Percentiles rank a stretch among this genome's conserved stretches.
These are phyloP conservation scores for Trichoderma atroviride DNA, from an alignment of 2,329 filamentous ascomycete genomes.

Conservation along the genomic window DNA sequence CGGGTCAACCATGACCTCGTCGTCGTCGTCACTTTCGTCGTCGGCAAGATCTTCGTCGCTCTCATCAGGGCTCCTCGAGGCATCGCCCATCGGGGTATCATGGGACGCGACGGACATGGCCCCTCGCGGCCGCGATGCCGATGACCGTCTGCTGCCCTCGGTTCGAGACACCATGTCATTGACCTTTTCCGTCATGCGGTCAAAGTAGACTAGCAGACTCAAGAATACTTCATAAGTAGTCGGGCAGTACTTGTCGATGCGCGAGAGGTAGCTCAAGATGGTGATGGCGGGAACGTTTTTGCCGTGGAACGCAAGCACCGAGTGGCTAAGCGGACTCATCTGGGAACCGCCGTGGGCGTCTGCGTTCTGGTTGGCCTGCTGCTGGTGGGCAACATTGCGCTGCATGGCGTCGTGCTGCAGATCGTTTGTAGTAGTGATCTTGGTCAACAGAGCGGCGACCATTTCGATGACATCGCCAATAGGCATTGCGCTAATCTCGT, in stretches of 20 bases:
- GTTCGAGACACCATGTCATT: constrained; percentile 77
- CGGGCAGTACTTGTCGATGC: constrained; percentile 98
- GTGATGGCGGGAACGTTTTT: constrained; percentile 98
- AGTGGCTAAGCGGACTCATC: constrained; percentile 61
- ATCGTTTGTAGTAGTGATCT: constrained; percentile 97
- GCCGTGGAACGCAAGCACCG: constrained; percentile 91
- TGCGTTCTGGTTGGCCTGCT: constrained; percentile 53
- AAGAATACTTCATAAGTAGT: constrained; percentile 98
- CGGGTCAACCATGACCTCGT: constrained; percentile 40
- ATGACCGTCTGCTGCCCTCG: constrained; percentile 43
- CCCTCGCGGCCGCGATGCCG: constrained; percentile 21
- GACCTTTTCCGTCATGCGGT: constrained; percentile 96
- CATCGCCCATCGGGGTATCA: constrained; percentile 39
- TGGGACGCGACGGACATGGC: constrained; percentile 26
- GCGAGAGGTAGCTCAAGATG: constrained; percentile 90
- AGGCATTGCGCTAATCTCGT: constrained; percentile 97
- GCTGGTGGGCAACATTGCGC: constrained; percentile 64
- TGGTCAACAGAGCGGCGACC: constrained; percentile 93
- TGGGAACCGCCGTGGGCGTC: constrained; percentile 58
- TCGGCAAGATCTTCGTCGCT: constrained; percentile 57
- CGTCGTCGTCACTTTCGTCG: constrained; percentile 45
- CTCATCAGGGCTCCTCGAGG: constrained; percentile 44
- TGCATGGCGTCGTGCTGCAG: constrained; percentile 89
- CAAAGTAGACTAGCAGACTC: constrained; percentile 94
- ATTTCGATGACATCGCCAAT: constrained; percentile 98